A percentile compares a stretch with the other conserved stretches of the same genome.
Evolutionary conservation across 164 flowering plant genomes (phyloP).

Genomic region (Macadamia integrifolia): DNA sequence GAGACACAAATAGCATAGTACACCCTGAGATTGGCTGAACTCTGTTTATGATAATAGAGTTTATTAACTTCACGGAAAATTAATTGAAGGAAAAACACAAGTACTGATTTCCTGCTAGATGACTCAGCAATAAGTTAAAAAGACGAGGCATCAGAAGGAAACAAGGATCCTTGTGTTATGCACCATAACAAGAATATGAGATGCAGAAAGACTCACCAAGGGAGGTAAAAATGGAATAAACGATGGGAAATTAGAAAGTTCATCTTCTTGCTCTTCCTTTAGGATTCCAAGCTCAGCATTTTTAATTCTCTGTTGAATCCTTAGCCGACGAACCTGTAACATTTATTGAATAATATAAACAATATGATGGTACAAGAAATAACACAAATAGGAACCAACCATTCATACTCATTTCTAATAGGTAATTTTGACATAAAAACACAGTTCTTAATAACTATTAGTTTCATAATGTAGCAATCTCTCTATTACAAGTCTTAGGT

Average conservation of each 20-base stretch:
- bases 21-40: conserved; percentile 62
- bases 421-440: background rate
- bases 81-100: background rate
- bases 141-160: background rate
- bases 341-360: background rate
- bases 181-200: background rate
- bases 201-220: conserved; percentile 48
- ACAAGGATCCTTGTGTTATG: background rate
- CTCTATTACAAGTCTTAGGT: no score
- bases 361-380: background rate
- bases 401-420: background rate
- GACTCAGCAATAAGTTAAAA: background rate
- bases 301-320: conserved; percentile 90
- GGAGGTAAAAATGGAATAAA: conserved; percentile 98
- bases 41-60: conserved; percentile 37
- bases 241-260: conserved; percentile 87
- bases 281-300: conserved; percentile 66
- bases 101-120: background rate
- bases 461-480: no score
- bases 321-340: conserved; percentile 75
- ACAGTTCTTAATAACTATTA: background rate
- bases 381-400: background rate
- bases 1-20: conserved; percentile 85
- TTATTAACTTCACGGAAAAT: background rate
- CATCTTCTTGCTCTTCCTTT: conserved; percentile 61